Conservation (phyloP, 2,329 filamentous ascomycete genomes). For the Hypoxylon sp. region DNA sequence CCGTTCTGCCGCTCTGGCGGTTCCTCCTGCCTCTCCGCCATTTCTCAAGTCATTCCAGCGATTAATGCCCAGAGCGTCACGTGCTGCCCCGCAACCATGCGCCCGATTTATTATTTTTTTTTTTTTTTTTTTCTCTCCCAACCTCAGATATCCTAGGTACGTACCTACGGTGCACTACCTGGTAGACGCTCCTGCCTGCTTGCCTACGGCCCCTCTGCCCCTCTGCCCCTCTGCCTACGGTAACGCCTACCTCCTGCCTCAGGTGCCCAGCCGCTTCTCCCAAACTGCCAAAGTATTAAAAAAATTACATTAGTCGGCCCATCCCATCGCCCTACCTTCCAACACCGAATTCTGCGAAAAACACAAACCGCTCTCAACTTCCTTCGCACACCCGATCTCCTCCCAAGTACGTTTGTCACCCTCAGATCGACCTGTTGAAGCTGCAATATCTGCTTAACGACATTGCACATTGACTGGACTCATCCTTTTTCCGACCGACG, state of each 20-base stretch:
- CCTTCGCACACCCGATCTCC: background rate
- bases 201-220: no score
- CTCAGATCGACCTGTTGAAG: no score
- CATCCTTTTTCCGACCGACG: background rate
- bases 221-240: no score
- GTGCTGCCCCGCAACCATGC: constrained; percentile 45
- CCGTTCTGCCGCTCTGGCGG: no score
- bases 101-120: no score
- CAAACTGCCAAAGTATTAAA: constrained; percentile 43
- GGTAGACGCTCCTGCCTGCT: no score
- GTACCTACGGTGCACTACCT: no score
- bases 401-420: background rate
- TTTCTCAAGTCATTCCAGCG: constrained; percentile 28
- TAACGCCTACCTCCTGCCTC: no score
- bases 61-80: constrained; percentile 36
- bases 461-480: background rate
- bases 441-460: background rate
- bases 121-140: no score
- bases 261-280: no score
- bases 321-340: constrained; percentile 23
- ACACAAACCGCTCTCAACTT: background rate
- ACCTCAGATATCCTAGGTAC: no score
- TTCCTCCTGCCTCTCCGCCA: no score
- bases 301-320: constrained; percentile 41
- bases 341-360: constrained; percentile 32